Percentiles rank a stretch among this genome's conserved stretches.
Conservation (phyloP, 352 stramenopile species). For the Pythium plurisporium region DNA sequence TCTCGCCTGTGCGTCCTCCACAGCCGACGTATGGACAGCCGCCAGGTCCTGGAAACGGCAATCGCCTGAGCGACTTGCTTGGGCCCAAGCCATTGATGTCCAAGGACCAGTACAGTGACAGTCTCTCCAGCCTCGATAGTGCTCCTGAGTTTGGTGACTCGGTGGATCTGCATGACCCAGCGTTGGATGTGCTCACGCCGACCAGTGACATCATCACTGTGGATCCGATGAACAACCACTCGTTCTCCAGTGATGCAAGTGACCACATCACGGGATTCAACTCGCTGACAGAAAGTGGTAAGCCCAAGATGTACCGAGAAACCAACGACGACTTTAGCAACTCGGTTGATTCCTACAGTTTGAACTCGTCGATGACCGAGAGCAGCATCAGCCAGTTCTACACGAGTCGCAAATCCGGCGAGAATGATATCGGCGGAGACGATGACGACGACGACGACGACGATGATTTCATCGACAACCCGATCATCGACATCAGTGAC, state of each 20-base stretch:
- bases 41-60: background rate
- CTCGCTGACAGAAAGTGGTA: slow-evolving; percentile 9
- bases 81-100: slow-evolving; percentile 18
- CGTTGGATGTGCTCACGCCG: slow-evolving; percentile 60
- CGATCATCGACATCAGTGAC: slow-evolving; percentile 14
- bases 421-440: slow-evolving; percentile 18
- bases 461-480: background rate
- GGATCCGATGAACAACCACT: slow-evolving; percentile 5
- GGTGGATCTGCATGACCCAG: slow-evolving; percentile 45
- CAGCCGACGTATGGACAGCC: background rate
- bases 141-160: slow-evolving; percentile 9
- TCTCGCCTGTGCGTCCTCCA: slow-evolving; percentile 12
- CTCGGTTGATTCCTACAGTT: slow-evolving; percentile 4
- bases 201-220: slow-evolving; percentile 47
- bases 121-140: background rate
- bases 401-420: slow-evolving; percentile 2
- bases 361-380: slow-evolving; percentile 12
- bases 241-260: slow-evolving; percentile 11
- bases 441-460: slow-evolving; percentile 15
- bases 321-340: slow-evolving; percentile 7
- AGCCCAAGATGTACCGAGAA: slow-evolving; percentile 8
- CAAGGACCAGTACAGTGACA: slow-evolving; percentile 4
- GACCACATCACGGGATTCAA: slow-evolving; percentile 19
- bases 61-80: slow-evolving; percentile 12
- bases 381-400: slow-evolving; percentile 6